Base-by-base conservation (phyloP, 345 rosid species). In the Anacardium occidentale region DNA sequence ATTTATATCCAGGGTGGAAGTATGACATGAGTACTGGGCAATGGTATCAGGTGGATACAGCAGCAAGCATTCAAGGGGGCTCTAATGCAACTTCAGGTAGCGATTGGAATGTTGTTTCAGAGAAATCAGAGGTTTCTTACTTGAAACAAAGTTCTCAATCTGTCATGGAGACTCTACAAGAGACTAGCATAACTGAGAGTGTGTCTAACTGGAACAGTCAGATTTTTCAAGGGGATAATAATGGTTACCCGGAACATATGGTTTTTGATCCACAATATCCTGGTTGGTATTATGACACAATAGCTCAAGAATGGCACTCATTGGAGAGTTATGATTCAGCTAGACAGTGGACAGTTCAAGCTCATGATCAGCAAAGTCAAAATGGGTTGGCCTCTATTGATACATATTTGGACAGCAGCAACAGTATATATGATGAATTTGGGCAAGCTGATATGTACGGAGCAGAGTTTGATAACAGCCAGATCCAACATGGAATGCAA, bases 191-290 rank as follows among this genome's bases (percentile, higher is more conserved):
- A 59, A 86, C 82, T 26, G 87, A 87, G 84, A 83, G 74, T 62
- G 84, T 90, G 55, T 82, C 88, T 69, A 75, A 81, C 69, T 85
- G 89, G 94, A 88, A 85, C 29, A 26, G 56, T 78, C 95, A 86
- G 88, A 86, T 72, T 78, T 79, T 93, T 15, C 83, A 87, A 74
- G 82, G 62, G 71, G 82, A 58, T 74, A 77, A 89, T 78, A 87
- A 84, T 78, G 98, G 89, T 47, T 90, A 93, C 77, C 97, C 98
- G 5, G 95, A 90, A 62, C 92, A 91, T 76, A 93, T 96, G 93
- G 71, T 81, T 58, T 96, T 93, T 85, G 95, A 96, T 75, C 84
- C 91, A 10, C 98, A 90, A 59, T 91, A 86, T 76, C 99, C 98
- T 48, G 99, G 92, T 75, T 96, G 97, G 97, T 96, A 93, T 83